Base-by-base conservation (phyloP, 441 rosid genomes). In the Brassica balearica region DNA sequence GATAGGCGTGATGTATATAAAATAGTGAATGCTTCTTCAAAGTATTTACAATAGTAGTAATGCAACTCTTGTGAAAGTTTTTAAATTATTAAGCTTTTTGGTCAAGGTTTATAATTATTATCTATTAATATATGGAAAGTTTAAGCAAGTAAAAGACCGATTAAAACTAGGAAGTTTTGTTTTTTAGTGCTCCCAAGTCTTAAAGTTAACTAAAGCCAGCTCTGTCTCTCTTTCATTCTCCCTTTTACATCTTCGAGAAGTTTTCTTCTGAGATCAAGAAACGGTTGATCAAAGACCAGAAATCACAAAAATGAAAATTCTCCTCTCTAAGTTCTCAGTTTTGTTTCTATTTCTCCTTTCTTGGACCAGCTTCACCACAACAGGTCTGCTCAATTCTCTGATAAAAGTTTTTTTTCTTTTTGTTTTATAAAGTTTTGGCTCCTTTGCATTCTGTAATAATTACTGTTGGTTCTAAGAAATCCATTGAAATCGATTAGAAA, bases 341-440 rank as follows among this genome's bases (percentile, higher is more conserved):
- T 78, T 85, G 65, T 56, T 86, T 73, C 83, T 84, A 6, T 60
- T 84, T 66, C 67, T 88, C 79, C 62, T 86, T 61, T 87, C 89
- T 71, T 85, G 78, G 82, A 46, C 77, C 65, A 74, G 63, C 83
- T 87, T 90, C 65, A 71, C 75, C 22, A 25, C 82, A n/a, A 82
- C 93, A 84, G 96, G 95, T 91, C 69, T 53, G 72, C 25, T 80
- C 77, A 66, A 8, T 9, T 72, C 20, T 25, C n/a, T 36, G 3
- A 51, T 14, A 59, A 43, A 8, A 2, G 46, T 56, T 6, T 19
- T 43, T 56, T 68, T 62, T 25, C 11, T 4, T 27, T 62, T 5
- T 59, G 55, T 48, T 10, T 60, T 10, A 12, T 5, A 5, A 20
- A 55, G 12, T 9, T 73, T 19, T 23, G 63, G 36, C 60, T 65